Conservation (phyloP, 371 early-diverging fungal genomes). For the Apophysomyces ossiformis region DNA sequence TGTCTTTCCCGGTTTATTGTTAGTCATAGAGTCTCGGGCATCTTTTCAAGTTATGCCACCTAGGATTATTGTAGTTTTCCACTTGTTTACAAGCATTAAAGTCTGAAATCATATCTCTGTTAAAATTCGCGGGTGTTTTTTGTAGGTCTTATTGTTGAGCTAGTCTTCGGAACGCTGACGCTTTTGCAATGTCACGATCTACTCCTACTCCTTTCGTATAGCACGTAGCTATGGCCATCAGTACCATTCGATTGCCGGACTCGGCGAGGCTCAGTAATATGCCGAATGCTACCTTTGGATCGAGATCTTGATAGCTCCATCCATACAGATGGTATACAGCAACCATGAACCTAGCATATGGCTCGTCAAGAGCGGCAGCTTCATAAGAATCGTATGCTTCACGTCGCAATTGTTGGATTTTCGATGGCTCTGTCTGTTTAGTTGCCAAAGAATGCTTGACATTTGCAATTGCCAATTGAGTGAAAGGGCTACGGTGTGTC, state of each 20-base stretch:
- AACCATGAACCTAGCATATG: slow-evolving; percentile 26
- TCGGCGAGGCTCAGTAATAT: slow-evolving; percentile 20
- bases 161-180: slow-evolving; percentile 11
- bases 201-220: slow-evolving; percentile 30
- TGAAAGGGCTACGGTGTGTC: neutral
- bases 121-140: no score
- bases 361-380: slow-evolving; percentile 4
- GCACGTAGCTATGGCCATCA: slow-evolving; percentile 25
- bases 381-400: slow-evolving; percentile 22
- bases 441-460: slow-evolving; percentile 23
- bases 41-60: no score
- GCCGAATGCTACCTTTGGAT: slow-evolving; percentile 17
- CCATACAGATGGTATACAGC: slow-evolving; percentile 33
- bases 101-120: no score
- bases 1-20: no score
- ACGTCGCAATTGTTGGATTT: slow-evolving; percentile 6
- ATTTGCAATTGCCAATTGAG: slow-evolving; percentile 20
- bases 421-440: neutral
- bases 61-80: no score
- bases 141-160: neutral
- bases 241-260: slow-evolving; percentile 17
- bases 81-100: no score
- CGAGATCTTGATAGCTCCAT: slow-evolving; percentile 20
- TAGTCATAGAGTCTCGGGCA: no score
- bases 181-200: slow-evolving; percentile 15